Base-by-base conservation (phyloP, 495 filamentous ascomycete genomes). In the Daldinia concentrica region DNA sequence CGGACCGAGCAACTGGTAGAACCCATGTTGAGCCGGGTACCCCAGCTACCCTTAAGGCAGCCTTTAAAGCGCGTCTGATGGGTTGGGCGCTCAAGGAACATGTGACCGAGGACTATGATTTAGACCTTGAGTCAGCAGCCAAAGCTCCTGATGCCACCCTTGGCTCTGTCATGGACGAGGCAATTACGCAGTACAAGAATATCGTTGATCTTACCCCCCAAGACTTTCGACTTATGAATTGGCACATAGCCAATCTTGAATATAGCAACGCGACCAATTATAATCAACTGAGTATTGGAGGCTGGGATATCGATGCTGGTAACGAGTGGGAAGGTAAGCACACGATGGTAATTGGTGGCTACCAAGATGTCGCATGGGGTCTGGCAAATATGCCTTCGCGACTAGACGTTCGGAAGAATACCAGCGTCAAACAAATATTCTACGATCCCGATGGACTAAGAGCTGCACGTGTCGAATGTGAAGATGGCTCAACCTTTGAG, bases 301-400 rank as follows among this genome's bases (percentile, higher is more conserved):
- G 93, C 1, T 98, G 95, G 93, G 95, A 99, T 79, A 91, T 98
- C 75, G 95, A 98, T 75, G 92, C 93, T 50, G 95, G 96, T 1
- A 98, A 99, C 77, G 95, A 99, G 72, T 98, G 97, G 79, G 93
- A 97, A 75, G 95, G 95, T 17, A 90, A 92, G 58, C 95, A 99
- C 74, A 90, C 93, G 4, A 92, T 95, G 85, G 89, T 99, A 14
- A 85, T 96, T 45, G 95, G 95, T 43, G 95, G 95, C 6, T 98
- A 98, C 75, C 92, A 92, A 68, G 94, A 93, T 75, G 86, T 99
- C 37, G 91, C 96, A 3, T 88, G 91, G 62, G 95, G 93, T 3
- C 82, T 99, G 19, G 89, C 90, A 78, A 85, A 88, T 45, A 84
- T 89, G 43, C 96, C 95, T 3, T 87, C 86, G 2, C 90, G 87